Percentiles rank a stretch among this genome's conserved stretches.
Conservation (phyloP, 495 filamentous ascomycete genomes). For the Penicillium mononematosum region DNA sequence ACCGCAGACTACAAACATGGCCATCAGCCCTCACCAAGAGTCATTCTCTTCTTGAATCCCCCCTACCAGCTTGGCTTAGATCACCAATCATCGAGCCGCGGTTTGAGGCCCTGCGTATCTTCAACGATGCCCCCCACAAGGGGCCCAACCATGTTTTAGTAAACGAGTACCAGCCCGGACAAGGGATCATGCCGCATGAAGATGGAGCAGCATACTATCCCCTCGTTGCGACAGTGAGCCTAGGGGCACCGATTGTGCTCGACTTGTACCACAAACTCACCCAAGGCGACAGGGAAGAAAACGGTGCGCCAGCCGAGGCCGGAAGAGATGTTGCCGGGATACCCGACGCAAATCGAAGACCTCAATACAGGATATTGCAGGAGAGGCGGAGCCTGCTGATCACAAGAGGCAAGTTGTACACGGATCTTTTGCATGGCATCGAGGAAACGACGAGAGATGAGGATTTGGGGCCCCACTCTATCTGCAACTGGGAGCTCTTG, state of each 20-base stretch:
- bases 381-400: conserved; percentile 82
- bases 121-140: conserved; percentile 67
- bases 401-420: conserved; percentile 67
- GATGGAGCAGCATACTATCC: conserved; percentile 85
- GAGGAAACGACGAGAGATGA: conserved; percentile 59
- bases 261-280: conserved; percentile 68
- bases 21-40: conserved; percentile 72
- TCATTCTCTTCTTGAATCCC: conserved; percentile 71
- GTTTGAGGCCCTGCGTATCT: conserved; percentile 60
- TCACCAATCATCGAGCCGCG: conserved; percentile 65
- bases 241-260: conserved; percentile 74
- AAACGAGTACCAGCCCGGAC: conserved; percentile 84
- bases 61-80: conserved; percentile 75
- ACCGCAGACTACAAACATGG: conserved; percentile 87
- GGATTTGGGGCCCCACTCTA: conserved; percentile 55
- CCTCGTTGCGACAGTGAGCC: conserved; percentile 84
- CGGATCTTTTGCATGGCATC: conserved; percentile 74
- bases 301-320: not conserved
- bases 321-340: conserved; percentile 28
- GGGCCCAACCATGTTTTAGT: conserved; percentile 88
- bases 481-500: conserved; percentile 84
- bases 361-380: conserved; percentile 72
- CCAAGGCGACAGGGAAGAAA: conserved; percentile 30
- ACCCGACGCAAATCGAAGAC: conserved; percentile 15
- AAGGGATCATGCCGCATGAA: conserved; percentile 96